phyloP scores from a whole-genome alignment of 148 eudicot genomes.

The Persicaria tinctoria region DNA sequence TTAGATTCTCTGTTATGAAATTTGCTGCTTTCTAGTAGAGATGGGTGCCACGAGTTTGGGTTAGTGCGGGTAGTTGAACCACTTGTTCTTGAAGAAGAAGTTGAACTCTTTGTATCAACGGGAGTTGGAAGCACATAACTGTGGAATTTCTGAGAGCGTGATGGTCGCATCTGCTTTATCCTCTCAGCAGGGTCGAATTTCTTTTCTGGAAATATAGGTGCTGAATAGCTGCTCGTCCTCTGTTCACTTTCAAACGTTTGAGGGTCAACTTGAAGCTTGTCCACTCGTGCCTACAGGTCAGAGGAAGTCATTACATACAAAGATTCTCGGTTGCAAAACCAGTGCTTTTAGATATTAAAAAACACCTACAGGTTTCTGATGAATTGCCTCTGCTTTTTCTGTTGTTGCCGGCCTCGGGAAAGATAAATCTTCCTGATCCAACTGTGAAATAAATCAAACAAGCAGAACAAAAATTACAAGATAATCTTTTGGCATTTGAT shows the following conservation, averaged over 20 bases:
- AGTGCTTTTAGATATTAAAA: background rate
- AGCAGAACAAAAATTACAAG: conserved; percentile 9
- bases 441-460: conserved; percentile 32
- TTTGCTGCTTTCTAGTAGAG: conserved; percentile 45
- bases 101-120: conserved; percentile 53
- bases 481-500: background rate
- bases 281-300: conserved; percentile 37
- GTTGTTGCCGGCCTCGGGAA: conserved; percentile 31
- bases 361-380: conserved; percentile 8
- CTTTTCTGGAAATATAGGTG: conserved; percentile 61
- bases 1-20: conserved; percentile 41
- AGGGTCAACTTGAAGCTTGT: conserved; percentile 40
- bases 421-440: conserved; percentile 56
- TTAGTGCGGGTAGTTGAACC: conserved; percentile 36
- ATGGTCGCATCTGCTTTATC: conserved; percentile 39
- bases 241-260: conserved; percentile 34
- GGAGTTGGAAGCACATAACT: conserved; percentile 86
- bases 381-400: conserved; percentile 45
- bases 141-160: conserved; percentile 43
- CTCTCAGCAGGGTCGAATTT: conserved; percentile 58
- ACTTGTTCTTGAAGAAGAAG: conserved; percentile 36
- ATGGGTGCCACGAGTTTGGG: conserved; percentile 58
- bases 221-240: conserved; percentile 59
- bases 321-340: background rate
- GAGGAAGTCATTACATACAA: background rate